Evolutionary conservation across 257 asterid species (phyloP), one percentile per base, ranked within the genome.

Genomic region (Coffea eugenioides): DNA sequence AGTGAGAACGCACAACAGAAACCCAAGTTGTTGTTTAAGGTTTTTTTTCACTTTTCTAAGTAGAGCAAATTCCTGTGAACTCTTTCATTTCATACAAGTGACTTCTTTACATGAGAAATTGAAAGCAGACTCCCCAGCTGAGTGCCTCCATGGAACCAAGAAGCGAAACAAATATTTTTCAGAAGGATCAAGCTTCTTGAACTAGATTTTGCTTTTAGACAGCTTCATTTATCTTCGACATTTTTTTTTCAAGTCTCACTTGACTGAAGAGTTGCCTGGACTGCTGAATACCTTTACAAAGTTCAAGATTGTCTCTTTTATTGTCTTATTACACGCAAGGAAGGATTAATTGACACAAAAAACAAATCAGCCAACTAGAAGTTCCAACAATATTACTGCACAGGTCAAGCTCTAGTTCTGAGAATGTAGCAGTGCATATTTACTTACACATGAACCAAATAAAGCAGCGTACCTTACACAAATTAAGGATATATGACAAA

Each of bases 401-500:
- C 46, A 18, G 43, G 27, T 41, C 73, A 12, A 15, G 13, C 14
- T 16, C 31, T 23, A 64, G 5, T 43, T 59, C 41, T 49, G 25
- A 69, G 31, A 46, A 54, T 41, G 61, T 69, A 83, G 65, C 51
- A 59, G 36, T 7, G 41, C 8, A 27, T 11, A 76, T 36, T 77
- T 27, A 31, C 71, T 43, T 69, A 79, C 74, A 77, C 43, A 61
- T 39, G 39, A 75, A 62, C 70, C 65, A 76, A 45, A 71, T 64
- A 59, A 62, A 43, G 67, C 77, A 80, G 57, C 62, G 57, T 88
- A 93, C 97, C 94, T 77, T 82, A 88, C 87, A 91, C 77, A 93
- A 85, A 80, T 86, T 88, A 74, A 94, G 86, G 84, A 94, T 82
- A 87, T 87, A 81, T 10, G 88, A 79, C 86, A 91, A 83, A 72